Evolutionary conservation across 305 asterid genomes (phyloP), one percentile per base, ranked within the genome.

Genomic region (Coffea humblotiana): DNA sequence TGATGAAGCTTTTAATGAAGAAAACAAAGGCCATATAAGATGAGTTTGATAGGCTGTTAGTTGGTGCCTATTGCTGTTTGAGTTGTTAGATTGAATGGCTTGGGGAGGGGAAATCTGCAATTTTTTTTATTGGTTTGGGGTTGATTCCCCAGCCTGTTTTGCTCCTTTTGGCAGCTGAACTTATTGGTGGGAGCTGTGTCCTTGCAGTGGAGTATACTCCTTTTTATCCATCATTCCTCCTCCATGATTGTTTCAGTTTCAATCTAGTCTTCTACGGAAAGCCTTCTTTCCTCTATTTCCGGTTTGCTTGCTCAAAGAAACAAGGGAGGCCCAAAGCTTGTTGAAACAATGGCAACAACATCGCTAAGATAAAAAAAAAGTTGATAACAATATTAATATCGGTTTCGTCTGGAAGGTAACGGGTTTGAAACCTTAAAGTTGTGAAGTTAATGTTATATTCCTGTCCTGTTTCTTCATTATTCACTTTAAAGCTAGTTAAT

Each of bases 231-330:
- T 84, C 82, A 79, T 73, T 83, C 65, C 66, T 78, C 67, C 21
- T 72, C 72, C 81, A 87, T 87, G 77, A 89, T 83, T 77, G 45
- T 51, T 83, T 47, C 77, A 73, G 60, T 35, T 71, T 60, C 52
- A 64, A 47, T 67, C 58, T 66, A 82, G 82, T 72, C 87, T 86
- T 88, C 71, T 77, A 85, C 72, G 85, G 19, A 78, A 86, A 86
- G 86, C 76, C 40, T 82, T 43, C 49, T 49, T 68, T 25, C 25
- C 29, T 2, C 29, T 25, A 47, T 29, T 75, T 32, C 52, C 21
- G 71, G 23, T 14, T 54, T 29, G 21, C 51, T 7, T 61, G 67
- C 1, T 4, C 29, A 6, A n/a, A 56, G 25, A 18, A 5, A 16
- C 1, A 18, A 7, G 25, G 25, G 25, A 18, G 63, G 63, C 63